Percentiles rank a stretch among this genome's conserved stretches.
Conservation (phyloP, 805 yeast species). For the Metschnikowia kunwiensis region DNA sequence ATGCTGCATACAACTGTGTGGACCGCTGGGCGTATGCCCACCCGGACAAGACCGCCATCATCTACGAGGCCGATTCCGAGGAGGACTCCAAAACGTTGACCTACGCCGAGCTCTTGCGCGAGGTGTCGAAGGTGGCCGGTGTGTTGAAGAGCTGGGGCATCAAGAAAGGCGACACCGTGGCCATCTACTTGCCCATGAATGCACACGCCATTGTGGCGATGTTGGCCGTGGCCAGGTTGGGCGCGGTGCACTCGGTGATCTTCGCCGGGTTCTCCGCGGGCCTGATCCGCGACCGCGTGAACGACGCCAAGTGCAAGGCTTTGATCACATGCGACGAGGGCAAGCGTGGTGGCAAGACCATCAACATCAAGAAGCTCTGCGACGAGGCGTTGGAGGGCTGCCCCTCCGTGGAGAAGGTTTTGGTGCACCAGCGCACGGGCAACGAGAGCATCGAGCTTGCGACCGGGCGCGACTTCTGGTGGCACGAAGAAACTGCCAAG, state of each 20-base stretch:
- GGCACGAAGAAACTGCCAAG: conserved; percentile 68
- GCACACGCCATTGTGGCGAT: conserved; percentile 74
- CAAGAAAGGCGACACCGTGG: conserved; percentile 79
- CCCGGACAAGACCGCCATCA: conserved; percentile 71
- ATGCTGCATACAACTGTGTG: conserved; percentile 77
- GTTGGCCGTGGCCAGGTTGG: conserved; percentile 75
- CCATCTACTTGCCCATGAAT: conserved; percentile 83
- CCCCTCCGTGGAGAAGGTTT: conserved; percentile 64
- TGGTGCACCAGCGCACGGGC: conserved; percentile 75
- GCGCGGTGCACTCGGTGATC: conserved; percentile 82
- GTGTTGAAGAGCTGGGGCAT: conserved; percentile 65
- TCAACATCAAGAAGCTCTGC: conserved; percentile 76
- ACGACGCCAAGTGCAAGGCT: conserved; percentile 67
- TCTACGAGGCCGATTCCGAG: conserved; percentile 81
- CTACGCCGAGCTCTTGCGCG: conserved; percentile 65
- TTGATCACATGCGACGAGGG: conserved; percentile 82
- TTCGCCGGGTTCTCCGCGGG: conserved; percentile 83
- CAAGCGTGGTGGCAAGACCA: conserved; percentile 77
- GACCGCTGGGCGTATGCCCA: conserved; percentile 73
- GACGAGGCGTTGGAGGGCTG: conserved; percentile 72
- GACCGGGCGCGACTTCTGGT: conserved; percentile 67
- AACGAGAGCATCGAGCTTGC: conserved; percentile 49
- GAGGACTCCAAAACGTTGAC: conserved; percentile 59
- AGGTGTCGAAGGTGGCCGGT: conserved; percentile 70
- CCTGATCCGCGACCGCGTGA: conserved; percentile 67